Conservation (phyloP, 495 filamentous ascomycete genomes). For the Penicillium malachiteum region DNA sequence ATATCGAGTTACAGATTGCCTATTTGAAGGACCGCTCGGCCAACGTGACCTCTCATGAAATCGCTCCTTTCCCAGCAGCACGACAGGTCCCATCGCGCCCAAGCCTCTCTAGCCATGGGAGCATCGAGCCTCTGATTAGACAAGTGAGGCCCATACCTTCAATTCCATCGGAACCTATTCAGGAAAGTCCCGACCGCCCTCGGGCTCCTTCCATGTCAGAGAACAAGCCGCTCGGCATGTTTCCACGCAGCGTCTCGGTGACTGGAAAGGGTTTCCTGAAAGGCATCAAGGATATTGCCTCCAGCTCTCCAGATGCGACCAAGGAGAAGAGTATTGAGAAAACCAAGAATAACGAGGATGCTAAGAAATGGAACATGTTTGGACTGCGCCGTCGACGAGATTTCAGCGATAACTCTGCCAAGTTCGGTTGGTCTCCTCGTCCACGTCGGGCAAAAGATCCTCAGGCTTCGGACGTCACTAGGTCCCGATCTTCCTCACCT, state of each 20-base stretch:
- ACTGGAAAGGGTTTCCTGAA: conserved; percentile 10
- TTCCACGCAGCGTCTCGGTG: conserved; percentile 13
- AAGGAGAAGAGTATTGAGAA: background rate
- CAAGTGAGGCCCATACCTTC: background rate
- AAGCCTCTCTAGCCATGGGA: conserved; percentile 3
- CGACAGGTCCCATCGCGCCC: background rate
- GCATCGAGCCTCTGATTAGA: conserved; percentile 7
- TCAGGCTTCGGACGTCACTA: background rate
- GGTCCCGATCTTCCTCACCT: conserved; percentile 14
- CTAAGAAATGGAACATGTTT: conserved; percentile 25
- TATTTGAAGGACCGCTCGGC: conserved; percentile 4
- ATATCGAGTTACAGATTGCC: conserved; percentile 10
- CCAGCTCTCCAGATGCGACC: background rate
- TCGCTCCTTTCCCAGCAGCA: background rate
- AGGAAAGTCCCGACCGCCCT: background rate
- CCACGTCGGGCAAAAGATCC: conserved; percentile 8
- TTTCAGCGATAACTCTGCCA: conserved; percentile 11
- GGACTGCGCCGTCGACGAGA: conserved; percentile 24
- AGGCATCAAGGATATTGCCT: background rate
- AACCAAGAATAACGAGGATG: conserved; percentile 6
- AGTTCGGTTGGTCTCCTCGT: conserved; percentile 13
- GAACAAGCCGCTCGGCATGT: background rate
- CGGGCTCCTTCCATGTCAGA: background rate
- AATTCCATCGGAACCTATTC: too few relatives aligned
- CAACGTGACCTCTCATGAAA: background rate